Evolutionary conservation across 345 rosid species (phyloP), one percentile per base, ranked within the genome.

Genomic region (Acer saccharum): DNA sequence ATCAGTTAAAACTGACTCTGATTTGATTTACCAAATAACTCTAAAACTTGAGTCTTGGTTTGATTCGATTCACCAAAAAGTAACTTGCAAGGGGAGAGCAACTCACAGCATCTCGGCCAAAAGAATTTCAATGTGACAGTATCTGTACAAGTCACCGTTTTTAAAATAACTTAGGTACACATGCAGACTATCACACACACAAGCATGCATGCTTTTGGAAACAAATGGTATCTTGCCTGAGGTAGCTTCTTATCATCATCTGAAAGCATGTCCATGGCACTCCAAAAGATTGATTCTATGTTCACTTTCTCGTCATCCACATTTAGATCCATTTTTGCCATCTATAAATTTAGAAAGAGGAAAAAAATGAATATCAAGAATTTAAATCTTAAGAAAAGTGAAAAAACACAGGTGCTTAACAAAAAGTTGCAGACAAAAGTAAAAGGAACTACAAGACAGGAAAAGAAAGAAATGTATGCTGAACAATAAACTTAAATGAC

Each of bases 161-260:
- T 65, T 25, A 63, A 16, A 17, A 7, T 60, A 18, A 63, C 57
- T 29, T 12, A 10, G 20, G 7, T 50, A 63, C 72, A 25, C 41
- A 20, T 6, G 73, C 43, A 58, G 48, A 71, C 20, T 7, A 58
- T 60, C 64, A 65, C 39, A 79, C 29, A 60, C 46, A 77, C 3
- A 72, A 17, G 57, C 52, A 73, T 46, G 25, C 10, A 32, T 39
- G 23, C 18, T 63, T 29, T 54, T 71, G 71, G 64, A 78, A 52
- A 65, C 44, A 58, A 78, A 66, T 41, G 68, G 83, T 21, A 78
- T 82, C 93, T 89, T 91, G 84, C 99, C 99, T 96, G 99, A 68
- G 99, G 99, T 77, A 96, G 94, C 89, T 96, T 94, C 84, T 92
- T 96, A 84, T 96, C 99, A 81, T 96, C 99, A 73, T 92, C 92